Percentiles rank a stretch among this genome's conserved stretches.
Conservation (phyloP, 2,329 filamentous ascomycete genomes). For the Microsporum audouinii region DNA sequence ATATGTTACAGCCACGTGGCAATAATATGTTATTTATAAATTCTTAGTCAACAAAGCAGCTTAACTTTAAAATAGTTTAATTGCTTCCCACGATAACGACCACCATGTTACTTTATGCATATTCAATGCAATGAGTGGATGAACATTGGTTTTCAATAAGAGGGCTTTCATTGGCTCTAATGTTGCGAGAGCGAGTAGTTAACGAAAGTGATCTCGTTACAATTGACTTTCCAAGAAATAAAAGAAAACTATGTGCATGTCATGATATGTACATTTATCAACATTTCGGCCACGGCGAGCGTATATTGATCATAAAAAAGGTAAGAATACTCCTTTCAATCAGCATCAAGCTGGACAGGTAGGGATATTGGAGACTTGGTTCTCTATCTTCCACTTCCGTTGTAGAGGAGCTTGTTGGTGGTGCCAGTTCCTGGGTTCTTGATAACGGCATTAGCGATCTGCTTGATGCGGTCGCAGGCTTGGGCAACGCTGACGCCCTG, state of each 20-base stretch:
- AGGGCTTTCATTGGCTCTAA: background rate
- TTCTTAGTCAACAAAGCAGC: background rate
- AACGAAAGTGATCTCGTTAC: background rate
- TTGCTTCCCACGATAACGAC: no score
- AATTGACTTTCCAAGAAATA: background rate
- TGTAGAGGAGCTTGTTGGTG: slow-evolving; percentile 22
- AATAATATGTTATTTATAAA: background rate
- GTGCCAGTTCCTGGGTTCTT: slow-evolving; percentile 17
- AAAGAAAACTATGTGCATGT: background rate
- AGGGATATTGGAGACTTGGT: background rate
- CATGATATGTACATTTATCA: background rate
- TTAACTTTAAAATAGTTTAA: background rate
- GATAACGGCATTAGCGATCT: slow-evolving; percentile 35
- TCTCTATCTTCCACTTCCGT: slow-evolving; percentile 14
- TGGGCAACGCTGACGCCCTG: slow-evolving; percentile 37
- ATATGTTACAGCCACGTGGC: background rate
- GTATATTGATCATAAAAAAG: background rate
- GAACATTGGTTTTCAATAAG: background rate
- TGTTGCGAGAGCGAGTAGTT: background rate
- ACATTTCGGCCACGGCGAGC: background rate
- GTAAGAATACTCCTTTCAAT: background rate
- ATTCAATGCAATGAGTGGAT: no score
- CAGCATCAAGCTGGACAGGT: background rate
- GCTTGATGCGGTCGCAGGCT: slow-evolving; percentile 41
- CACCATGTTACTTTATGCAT: no score